Evolutionary conservation across 2,329 filamentous ascomycete genomes (phyloP), one percentile per base, ranked within the genome.

Genomic region (Teratosphaeriaceae sp.): DNA sequence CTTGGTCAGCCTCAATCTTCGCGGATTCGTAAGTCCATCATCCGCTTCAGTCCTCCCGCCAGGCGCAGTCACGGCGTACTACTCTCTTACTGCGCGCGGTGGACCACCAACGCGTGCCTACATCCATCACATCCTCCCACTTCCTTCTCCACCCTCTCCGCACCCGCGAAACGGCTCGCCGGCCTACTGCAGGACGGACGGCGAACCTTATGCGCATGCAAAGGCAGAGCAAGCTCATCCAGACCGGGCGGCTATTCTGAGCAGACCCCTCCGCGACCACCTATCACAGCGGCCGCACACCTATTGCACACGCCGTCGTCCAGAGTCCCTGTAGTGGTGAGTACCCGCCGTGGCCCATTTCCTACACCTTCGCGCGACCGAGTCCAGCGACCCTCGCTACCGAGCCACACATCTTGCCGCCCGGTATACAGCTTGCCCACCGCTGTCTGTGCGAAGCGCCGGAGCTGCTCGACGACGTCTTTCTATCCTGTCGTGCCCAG

Each of bases 391-490:
- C 34, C 18, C 6, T 33, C 27, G 23, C 19, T 42, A 42, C 33
- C 43, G 24, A 38, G 33, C 7, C 43, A 23, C 24, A 19, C 23
- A 34, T 11, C 19, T 6, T 20, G 23, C 22, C n/a, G 35, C 23
- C 24, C 37, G 22, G 33, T 20, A 20, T 33, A 40, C 37, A 34
- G 39, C 46, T 44, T 40, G 50, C 49, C 41, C 42, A 27, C 19
- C 38, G 34, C 44, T 35, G 51, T 50, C 51, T 50, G 51, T 53
- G 49, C 51, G 50, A 53, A 53, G 49, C 51, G 51, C 51, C 49
- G 38, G 24, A 40, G 19, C 31, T 42, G 30, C 42, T 42, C 36
- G 50, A 52, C 16, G 53, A 50, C 35, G 44, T 53, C 38, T 50
- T 43, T 37, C 35, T 44, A 34, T 22, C 48, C 40, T 42, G 37